phyloP scores from a whole-genome alignment of 768 basidiomycete species.

The Mycena haematopus region DNA sequence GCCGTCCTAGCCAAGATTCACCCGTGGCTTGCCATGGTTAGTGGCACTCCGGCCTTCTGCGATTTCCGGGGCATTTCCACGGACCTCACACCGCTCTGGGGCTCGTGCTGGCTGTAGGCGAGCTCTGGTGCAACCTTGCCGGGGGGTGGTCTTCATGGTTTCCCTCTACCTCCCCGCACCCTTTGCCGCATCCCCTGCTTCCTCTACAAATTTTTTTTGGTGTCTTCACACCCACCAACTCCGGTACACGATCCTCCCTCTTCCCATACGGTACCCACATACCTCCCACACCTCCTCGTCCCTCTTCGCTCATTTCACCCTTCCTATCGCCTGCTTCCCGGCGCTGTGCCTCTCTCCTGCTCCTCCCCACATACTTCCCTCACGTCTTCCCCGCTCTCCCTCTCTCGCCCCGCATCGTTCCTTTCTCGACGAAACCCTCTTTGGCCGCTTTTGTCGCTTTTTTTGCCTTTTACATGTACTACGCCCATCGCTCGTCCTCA shows the following conservation, averaged over 20 bases:
- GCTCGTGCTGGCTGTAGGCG: no score
- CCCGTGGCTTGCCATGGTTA: slow-evolving; percentile 93
- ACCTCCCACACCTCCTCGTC: not conserved
- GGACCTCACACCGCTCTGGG: no score
- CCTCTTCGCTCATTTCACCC: not conserved
- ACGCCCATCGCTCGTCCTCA: not conserved
- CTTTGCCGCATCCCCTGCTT: not conserved
- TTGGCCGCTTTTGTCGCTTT: not conserved
- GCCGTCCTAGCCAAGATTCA: slow-evolving; percentile 92
- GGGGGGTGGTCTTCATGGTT: no score
- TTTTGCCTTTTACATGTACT: not conserved
- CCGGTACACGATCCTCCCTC: not conserved
- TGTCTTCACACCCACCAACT: not conserved
- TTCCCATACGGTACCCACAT: not conserved
- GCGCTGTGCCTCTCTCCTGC: not conserved
- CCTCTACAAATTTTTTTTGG: not conserved
- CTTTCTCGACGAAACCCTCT: not conserved
- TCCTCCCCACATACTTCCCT: not conserved
- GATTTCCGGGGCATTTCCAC: not conserved
- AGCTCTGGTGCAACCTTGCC: no score
- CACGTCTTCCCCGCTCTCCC: not conserved
- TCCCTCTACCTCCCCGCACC: not conserved
- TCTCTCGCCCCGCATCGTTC: not conserved
- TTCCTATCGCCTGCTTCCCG: not conserved
- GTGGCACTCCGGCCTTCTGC: slow-evolving; percentile 37